These are phyloP conservation scores for Starmerella apis DNA, from an alignment of 805 yeast species.

Conservation along the genomic window DNA sequence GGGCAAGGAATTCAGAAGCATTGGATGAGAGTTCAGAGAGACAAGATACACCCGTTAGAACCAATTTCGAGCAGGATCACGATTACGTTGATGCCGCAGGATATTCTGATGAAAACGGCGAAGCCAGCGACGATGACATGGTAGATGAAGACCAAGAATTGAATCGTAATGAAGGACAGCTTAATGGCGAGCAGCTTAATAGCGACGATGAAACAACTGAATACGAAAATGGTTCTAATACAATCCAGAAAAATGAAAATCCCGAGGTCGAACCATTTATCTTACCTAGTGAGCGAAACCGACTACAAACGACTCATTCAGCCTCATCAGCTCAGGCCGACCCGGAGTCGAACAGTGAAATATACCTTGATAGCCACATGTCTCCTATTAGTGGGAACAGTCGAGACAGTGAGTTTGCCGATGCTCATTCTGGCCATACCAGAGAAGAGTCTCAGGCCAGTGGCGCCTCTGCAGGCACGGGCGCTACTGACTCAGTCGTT, in stretches of 20 bases:
- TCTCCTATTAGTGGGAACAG: not conserved
- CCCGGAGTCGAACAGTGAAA: not conserved
- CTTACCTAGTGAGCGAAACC: slow-evolving; percentile 18
- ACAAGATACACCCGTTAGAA: not conserved
- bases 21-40: not conserved
- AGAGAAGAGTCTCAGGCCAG: slow-evolving; percentile 10
- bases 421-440: not conserved
- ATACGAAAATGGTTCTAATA: not conserved
- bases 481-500: not conserved
- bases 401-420: slow-evolving; percentile 2
- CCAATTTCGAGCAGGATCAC: slow-evolving; percentile 8
- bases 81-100: slow-evolving; percentile 4
- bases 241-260: not conserved
- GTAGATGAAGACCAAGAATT: not conserved
- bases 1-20: not conserved
- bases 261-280: slow-evolving; percentile 12
- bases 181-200: not conserved
- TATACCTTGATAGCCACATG: not conserved
- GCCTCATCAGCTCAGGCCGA: not conserved
- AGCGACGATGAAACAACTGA: not conserved
- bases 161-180: not conserved
- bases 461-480: slow-evolving; percentile 12
- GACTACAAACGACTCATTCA: slow-evolving; percentile 7
- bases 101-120: slow-evolving; percentile 2
- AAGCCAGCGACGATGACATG: slow-evolving; percentile 10